Conservation (phyloP, 2,329 filamentous ascomycete species). For the Phialocephala sp. region DNA sequence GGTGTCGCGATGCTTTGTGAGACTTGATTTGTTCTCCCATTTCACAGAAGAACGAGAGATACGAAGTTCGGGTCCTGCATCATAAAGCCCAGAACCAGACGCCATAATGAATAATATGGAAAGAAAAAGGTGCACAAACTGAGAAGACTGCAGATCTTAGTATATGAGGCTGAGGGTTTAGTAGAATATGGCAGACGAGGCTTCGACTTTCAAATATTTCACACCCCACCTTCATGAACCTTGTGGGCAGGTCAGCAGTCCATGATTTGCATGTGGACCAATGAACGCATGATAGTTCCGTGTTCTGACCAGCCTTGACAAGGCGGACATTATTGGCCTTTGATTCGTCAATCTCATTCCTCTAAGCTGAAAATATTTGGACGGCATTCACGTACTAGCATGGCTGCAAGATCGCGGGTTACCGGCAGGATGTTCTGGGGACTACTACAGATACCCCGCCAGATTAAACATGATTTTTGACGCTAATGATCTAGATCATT, state of each 20-base stretch:
- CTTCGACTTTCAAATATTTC: not conserved
- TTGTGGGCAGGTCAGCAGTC: not conserved
- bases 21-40: conserved; percentile 24
- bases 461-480: not conserved
- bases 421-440: not conserved
- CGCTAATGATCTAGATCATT: not conserved
- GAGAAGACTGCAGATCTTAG: not conserved
- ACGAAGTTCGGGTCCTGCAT: conserved; percentile 8
- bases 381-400: not conserved
- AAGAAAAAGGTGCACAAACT: not conserved
- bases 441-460: not conserved
- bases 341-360: not conserved
- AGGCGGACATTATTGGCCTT: not conserved
- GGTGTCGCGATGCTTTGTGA: conserved; percentile 57
- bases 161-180: conserved; percentile 5
- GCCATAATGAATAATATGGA: conserved; percentile 8
- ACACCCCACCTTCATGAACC: not conserved
- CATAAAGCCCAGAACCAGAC: conserved; percentile 13
- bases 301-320: not conserved
- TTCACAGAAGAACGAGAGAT: conserved; percentile 8
- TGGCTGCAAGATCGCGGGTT: not conserved
- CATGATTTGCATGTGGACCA: not conserved
- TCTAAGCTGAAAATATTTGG: not conserved
- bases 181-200: not conserved
- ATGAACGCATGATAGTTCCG: not conserved